Evolutionary conservation across 2,329 filamentous ascomycete genomes (phyloP).

Genomic region (Colletotrichum eleusines): DNA sequence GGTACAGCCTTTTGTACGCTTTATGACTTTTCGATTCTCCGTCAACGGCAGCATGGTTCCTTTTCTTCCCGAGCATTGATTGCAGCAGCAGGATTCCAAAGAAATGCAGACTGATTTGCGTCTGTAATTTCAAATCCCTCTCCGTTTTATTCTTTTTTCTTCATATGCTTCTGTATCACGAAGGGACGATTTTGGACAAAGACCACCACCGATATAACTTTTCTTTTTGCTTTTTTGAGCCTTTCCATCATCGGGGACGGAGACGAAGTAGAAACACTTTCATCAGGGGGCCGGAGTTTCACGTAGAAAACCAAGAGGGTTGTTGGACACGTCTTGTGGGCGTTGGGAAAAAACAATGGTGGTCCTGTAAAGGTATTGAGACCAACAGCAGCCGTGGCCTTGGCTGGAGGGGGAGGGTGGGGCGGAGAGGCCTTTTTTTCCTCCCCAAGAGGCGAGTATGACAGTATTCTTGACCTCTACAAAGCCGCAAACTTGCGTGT

Average conservation of each 20-base stretch:
- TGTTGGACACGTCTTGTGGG: slow-evolving; percentile 23
- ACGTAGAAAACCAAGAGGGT: slow-evolving; percentile 25
- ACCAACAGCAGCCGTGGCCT: slow-evolving; percentile 10
- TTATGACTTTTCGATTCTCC: slow-evolving; percentile 31
- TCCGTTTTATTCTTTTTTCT: not conserved
- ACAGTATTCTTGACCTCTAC: slow-evolving; percentile 27
- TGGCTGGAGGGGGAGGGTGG: not conserved
- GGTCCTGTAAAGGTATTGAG: slow-evolving; percentile 24
- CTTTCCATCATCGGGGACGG: slow-evolving; percentile 34
- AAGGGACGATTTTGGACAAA: slow-evolving; percentile 36
- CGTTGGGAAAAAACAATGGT: slow-evolving; percentile 29
- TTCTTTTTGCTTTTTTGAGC: slow-evolving; percentile 10
- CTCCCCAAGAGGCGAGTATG: slow-evolving; percentile 23
- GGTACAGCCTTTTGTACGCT: slow-evolving; percentile 35
- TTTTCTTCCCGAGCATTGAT: slow-evolving; percentile 15
- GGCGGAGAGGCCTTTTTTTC: not conserved
- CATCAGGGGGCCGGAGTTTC: slow-evolving; percentile 26
- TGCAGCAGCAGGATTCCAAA: slow-evolving; percentile 11
- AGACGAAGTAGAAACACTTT: slow-evolving; percentile 32
- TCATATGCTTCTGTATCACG: slow-evolving; percentile 19
- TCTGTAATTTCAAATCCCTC: not conserved
- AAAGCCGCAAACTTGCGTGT: not conserved
- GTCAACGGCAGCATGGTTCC: slow-evolving; percentile 18
- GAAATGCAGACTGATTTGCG: slow-evolving; percentile 6
- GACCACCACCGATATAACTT: slow-evolving; percentile 26